These are phyloP conservation scores for Coemansia sp. DNA, from an alignment of 192 early-diverging fungal genomes.

Conservation along the genomic window DNA sequence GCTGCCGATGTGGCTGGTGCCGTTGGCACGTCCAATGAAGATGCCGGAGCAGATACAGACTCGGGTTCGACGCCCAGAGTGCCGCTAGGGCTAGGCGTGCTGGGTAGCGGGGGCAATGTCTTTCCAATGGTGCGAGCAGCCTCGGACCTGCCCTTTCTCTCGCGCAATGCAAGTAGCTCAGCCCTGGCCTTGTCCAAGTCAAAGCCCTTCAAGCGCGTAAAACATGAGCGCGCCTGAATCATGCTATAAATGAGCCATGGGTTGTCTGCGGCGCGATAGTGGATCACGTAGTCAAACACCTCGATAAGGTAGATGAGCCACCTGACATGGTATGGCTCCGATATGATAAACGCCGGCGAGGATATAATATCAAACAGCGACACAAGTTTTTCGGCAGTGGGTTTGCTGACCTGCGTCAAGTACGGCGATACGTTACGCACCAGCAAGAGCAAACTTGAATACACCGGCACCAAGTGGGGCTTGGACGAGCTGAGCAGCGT, in stretches of 20 bases:
- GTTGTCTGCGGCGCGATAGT: slow-evolving; percentile 83
- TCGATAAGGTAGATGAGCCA: slow-evolving; percentile 75
- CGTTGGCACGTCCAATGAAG: slow-evolving; percentile 12
- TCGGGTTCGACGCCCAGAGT: neutral
- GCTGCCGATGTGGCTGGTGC: slow-evolving; percentile 7
- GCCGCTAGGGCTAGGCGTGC: neutral
- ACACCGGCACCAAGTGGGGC: slow-evolving; percentile 62
- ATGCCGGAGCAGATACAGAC: neutral
- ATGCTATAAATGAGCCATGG: slow-evolving; percentile 77
- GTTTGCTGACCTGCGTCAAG: slow-evolving; percentile 68
- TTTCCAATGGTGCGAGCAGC: slow-evolving; percentile 35
- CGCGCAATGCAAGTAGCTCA: slow-evolving; percentile 56
- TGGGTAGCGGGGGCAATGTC: neutral
- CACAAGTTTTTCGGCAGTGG: slow-evolving; percentile 71
- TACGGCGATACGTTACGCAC: slow-evolving; percentile 82
- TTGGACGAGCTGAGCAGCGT: slow-evolving; percentile 73
- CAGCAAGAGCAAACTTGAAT: slow-evolving; percentile 75
- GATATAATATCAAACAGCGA: slow-evolving; percentile 74
- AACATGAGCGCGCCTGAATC: slow-evolving; percentile 68
- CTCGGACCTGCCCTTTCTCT: slow-evolving; percentile 49
- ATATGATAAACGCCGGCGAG: slow-evolving; percentile 74
- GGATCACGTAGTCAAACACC: slow-evolving; percentile 77
- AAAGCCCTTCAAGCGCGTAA: slow-evolving; percentile 67
- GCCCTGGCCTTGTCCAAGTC: slow-evolving; percentile 62
- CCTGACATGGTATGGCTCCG: slow-evolving; percentile 74